A percentile compares a stretch with the other conserved stretches of the same genome.
Evolutionary conservation across 2,329 filamentous ascomycete genomes (phyloP).

Genomic region (Aurifilum marmelostoma): DNA sequence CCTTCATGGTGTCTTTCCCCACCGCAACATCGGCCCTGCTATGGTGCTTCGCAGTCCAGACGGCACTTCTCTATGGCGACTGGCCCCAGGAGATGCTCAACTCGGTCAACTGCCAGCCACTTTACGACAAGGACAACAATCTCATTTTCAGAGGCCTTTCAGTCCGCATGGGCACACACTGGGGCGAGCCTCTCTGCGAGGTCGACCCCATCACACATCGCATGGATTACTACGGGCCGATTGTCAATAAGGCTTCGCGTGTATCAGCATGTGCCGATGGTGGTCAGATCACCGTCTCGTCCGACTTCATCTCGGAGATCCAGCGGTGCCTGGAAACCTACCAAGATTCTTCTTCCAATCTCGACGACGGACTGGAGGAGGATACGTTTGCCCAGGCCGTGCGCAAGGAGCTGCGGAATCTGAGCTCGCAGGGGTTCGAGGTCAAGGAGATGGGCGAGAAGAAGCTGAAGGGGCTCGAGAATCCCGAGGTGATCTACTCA

Average conservation of each 20-base stretch:
- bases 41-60: conserved; percentile 96
- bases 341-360: conserved; percentile 77
- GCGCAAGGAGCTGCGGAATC: conserved; percentile 80
- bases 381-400: conserved; percentile 76
- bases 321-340: conserved; percentile 88
- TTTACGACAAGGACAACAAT: conserved; percentile 81
- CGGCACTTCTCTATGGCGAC: conserved; percentile 80
- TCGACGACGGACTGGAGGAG: conserved; percentile 76
- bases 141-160: conserved; percentile 93
- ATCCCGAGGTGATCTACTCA: conserved; percentile 92
- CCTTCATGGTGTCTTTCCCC: conserved; percentile 98
- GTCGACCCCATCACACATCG: conserved; percentile 93
- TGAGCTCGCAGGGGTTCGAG: conserved; percentile 91
- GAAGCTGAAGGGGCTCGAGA: conserved; percentile 95
- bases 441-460: conserved; percentile 92
- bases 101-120: conserved; percentile 80
- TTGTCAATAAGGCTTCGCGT: conserved; percentile 96
- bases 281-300: conserved; percentile 94
- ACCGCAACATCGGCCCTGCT: conserved; percentile 92
- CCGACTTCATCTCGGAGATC: conserved; percentile 96
- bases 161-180: conserved; percentile 97
- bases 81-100: conserved; percentile 95
- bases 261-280: conserved; percentile 95
- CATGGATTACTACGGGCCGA: conserved; percentile 99
- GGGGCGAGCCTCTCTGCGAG: conserved; percentile 91